phyloP scores from a whole-genome alignment of 495 filamentous ascomycete genomes.

The Cercophora samala region DNA sequence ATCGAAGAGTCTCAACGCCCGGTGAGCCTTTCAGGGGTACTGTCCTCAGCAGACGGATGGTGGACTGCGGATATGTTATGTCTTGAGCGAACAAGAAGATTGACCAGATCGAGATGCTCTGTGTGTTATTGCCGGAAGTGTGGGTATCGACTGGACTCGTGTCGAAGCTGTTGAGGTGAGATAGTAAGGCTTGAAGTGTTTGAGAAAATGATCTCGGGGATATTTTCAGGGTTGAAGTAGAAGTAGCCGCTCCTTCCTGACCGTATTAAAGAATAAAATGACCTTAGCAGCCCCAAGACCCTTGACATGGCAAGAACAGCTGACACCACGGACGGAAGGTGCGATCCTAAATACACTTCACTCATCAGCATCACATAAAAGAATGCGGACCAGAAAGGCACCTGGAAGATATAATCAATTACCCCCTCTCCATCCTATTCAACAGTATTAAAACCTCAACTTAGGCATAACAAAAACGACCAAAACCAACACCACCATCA shows the following conservation, averaged over 20 bases:
- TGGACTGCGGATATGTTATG: too few species aligned
- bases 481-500: conserved; percentile 70
- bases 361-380: neutral
- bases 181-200: neutral
- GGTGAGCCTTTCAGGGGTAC: too few species aligned
- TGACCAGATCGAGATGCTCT: too few species aligned
- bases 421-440: neutral
- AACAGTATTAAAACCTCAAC: conserved; percentile 62
- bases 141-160: too few species aligned
- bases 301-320: neutral
- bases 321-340: neutral
- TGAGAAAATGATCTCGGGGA: neutral
- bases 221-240: neutral
- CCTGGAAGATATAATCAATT: too few species aligned
- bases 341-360: neutral
- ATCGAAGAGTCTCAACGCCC: too few species aligned
- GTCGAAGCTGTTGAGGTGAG: neutral
- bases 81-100: too few species aligned
- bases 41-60: too few species aligned
- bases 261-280: neutral
- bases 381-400: too few species aligned
- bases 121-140: too few species aligned
- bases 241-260: neutral
- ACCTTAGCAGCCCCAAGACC: neutral
- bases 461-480: conserved; percentile 82